Evolutionary conservation across 371 early-diverging fungal species (phyloP).

Genomic region (Mortierella sp.): DNA sequence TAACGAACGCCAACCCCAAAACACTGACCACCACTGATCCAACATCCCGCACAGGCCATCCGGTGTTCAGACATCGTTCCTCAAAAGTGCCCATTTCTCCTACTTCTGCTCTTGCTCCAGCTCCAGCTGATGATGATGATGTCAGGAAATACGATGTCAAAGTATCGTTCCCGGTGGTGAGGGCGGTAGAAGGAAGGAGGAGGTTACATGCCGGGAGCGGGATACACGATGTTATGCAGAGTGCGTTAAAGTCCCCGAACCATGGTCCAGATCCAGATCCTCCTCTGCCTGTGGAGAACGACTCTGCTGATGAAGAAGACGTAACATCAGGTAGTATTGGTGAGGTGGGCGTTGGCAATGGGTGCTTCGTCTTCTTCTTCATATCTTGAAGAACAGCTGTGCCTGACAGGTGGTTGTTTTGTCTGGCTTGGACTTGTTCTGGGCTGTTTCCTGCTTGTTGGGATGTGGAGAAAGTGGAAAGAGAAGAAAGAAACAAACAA

Average conservation of each 20-base stretch:
- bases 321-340: background rate
- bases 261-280: conserved; percentile 5
- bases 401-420: background rate
- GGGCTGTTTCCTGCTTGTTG: background rate
- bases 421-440: background rate
- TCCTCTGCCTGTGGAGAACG: background rate
- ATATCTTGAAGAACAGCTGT: background rate
- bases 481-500: background rate
- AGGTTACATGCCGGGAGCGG: conserved; percentile 41
- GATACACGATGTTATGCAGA: conserved; percentile 28
- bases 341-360: background rate
- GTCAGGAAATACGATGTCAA: background rate
- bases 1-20: conserved; percentile 19
- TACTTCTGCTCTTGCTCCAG: background rate
- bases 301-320: background rate
- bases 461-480: background rate
- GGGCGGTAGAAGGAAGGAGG: background rate
- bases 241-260: conserved; percentile 36
- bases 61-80: background rate
- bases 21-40: conserved; percentile 22
- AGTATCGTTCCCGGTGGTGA: background rate
- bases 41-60: conserved; percentile 22
- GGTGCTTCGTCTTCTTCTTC: background rate
- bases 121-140: background rate
- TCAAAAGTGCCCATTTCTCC: background rate